These are phyloP conservation scores for Phytophthora nicotianae DNA, from an alignment of 352 stramenopile genomes.

Conservation along the genomic window DNA sequence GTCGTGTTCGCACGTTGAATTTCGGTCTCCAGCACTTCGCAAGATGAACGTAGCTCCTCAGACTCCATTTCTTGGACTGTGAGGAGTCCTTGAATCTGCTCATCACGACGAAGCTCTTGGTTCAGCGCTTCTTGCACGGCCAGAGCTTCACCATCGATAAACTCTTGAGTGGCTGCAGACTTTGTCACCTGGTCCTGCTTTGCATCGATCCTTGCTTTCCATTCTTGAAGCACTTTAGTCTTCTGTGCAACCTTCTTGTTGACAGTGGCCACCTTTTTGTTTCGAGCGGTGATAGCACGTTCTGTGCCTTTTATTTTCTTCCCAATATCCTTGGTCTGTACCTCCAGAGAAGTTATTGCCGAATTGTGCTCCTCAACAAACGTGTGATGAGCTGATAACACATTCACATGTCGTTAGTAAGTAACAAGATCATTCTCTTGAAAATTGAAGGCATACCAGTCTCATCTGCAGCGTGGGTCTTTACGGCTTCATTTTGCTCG, in stretches of 20 bases:
- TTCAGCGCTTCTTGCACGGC: constrained; percentile 20
- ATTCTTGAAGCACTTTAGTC: constrained; percentile 27
- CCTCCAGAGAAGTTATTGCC: constrained; percentile 26
- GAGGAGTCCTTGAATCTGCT: constrained; percentile 14
- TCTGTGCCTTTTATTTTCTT: constrained; percentile 31
- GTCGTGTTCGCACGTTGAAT: constrained; percentile 12
- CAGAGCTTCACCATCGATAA: constrained; percentile 29
- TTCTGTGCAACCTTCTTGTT: constrained; percentile 33
- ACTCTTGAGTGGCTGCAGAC: constrained; percentile 23
- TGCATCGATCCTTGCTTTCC: constrained; percentile 18
- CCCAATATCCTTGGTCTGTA: constrained; percentile 26
- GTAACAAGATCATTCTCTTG: background rate
- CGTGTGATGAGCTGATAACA: constrained; percentile 24
- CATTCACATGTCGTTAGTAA: constrained; percentile 1
- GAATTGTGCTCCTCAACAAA: constrained; percentile 22
- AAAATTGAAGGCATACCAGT: constrained; percentile 17
- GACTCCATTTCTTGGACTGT: constrained; percentile 20
- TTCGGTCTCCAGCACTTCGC: constrained; percentile 23
- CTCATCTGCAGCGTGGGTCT: constrained; percentile 29
- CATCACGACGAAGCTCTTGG: constrained; percentile 9
- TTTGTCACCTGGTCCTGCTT: constrained; percentile 26
- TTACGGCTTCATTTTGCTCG: constrained; percentile 31
- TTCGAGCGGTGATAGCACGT: constrained; percentile 23
- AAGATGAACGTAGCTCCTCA: constrained; percentile 32
- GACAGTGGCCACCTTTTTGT: constrained; percentile 29